Evolutionary conservation across 257 asterid species (phyloP).

Genomic region (Ilex asprella): DNA sequence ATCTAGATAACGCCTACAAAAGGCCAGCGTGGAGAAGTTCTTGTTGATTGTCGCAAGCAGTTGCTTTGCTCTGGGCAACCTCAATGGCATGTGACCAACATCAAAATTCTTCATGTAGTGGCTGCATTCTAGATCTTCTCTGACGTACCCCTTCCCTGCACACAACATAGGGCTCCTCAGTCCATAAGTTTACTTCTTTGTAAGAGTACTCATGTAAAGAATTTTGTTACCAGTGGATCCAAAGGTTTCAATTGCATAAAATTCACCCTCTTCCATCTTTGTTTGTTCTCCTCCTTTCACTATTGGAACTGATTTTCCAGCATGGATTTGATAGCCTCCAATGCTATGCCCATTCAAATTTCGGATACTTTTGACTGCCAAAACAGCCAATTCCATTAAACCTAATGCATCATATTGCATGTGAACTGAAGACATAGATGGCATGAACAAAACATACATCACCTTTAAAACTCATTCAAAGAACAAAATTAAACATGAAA

Average conservation of each 20-base stretch:
- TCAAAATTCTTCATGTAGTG: constrained; percentile 98
- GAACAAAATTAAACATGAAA: too few relatives aligned
- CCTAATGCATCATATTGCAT: background rate
- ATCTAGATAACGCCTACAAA: constrained; percentile 92
- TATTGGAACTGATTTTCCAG: constrained; percentile 96
- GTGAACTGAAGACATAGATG: too few relatives aligned
- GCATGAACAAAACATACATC: too few relatives aligned
- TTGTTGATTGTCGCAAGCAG: constrained; percentile 83
- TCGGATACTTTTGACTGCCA: constrained; percentile 88
- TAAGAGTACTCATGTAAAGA: constrained; percentile 1
- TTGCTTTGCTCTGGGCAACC: constrained; percentile 89
- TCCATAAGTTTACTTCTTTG: background rate
- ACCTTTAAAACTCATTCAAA: too few relatives aligned
- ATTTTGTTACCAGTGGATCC: constrained; percentile 78
- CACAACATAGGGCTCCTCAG: constrained; percentile 3
- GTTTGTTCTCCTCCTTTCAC: constrained; percentile 99
- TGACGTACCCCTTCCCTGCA: constrained; percentile 84
- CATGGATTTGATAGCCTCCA: constrained; percentile 91
- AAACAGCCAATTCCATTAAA: constrained; percentile 18
- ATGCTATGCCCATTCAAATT: constrained; percentile 95
- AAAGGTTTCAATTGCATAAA: constrained; percentile 94
- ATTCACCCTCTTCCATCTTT: constrained; percentile 99
- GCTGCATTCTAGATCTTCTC: constrained; percentile 99
- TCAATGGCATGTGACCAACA: constrained; percentile 80
- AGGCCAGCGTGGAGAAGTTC: constrained; percentile 89